Percentiles rank a stretch among this genome's conserved stretches.
Conservation (phyloP, 768 basidiomycete genomes). For the Podaxis rugospora region DNA sequence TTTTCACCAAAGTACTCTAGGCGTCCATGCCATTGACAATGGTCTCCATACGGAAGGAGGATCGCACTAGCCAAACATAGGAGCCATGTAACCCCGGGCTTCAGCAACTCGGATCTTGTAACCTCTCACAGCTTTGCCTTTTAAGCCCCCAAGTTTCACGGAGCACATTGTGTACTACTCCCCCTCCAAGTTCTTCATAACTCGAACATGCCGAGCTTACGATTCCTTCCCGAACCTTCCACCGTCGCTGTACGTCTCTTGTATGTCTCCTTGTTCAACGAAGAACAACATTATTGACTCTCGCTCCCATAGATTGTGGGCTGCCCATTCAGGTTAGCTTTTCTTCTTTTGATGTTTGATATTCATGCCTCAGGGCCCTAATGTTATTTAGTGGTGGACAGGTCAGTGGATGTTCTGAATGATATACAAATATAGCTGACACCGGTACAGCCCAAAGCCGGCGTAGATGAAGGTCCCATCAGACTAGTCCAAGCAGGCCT, state of each 20-base stretch:
- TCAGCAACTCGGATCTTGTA: slow-evolving; percentile 4
- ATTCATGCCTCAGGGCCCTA: slow-evolving; percentile 11
- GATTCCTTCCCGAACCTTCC: slow-evolving; percentile 63
- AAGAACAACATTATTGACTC: slow-evolving; percentile 10
- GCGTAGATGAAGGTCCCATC: slow-evolving; percentile 87
- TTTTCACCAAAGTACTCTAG: background rate
- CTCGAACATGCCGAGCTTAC: slow-evolving; percentile 15
- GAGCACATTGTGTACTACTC: background rate
- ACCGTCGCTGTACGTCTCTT: slow-evolving; percentile 69
- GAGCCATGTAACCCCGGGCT: background rate
- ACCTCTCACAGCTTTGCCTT: background rate
- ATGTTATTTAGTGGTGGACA: slow-evolving; percentile 53
- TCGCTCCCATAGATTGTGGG: slow-evolving; percentile 67
- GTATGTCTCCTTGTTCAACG: background rate
- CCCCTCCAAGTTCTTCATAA: slow-evolving; percentile 14
- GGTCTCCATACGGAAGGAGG: background rate
- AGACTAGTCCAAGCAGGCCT: slow-evolving; percentile 87
- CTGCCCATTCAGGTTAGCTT: slow-evolving; percentile 87
- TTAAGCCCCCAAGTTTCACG: too few species aligned
- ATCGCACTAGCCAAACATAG: background rate
- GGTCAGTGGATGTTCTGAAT: slow-evolving; percentile 30
- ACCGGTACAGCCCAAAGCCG: slow-evolving; percentile 55
- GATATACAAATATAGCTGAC: slow-evolving; percentile 10
- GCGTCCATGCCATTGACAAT: background rate
- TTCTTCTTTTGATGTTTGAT: slow-evolving; percentile 4